A percentile compares a stretch with the other conserved stretches of the same genome.
phyloP scores from a whole-genome alignment of 306 rosid genomes.

The Amphicarpaea edgeworthii region DNA sequence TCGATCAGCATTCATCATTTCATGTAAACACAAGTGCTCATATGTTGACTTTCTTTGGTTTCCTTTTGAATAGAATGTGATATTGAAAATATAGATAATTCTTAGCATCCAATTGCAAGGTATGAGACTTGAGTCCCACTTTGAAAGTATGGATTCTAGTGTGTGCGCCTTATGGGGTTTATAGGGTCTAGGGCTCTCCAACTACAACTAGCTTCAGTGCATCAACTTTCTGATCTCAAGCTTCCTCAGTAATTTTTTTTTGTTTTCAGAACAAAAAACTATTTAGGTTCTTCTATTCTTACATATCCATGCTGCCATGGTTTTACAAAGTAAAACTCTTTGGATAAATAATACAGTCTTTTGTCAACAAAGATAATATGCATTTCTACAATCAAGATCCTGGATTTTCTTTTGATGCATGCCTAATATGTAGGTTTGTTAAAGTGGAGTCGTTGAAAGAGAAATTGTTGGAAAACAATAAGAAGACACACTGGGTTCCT shows the following conservation, averaged over 20 bases:
- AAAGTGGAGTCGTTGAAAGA: slow-evolving; percentile 86
- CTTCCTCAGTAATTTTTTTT: neutral
- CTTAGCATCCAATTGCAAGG: neutral
- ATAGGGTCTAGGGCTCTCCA: neutral
- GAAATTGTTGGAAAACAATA: slow-evolving; percentile 83
- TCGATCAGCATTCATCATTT: neutral
- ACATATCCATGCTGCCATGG: slow-evolving; percentile 4
- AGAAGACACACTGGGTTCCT: slow-evolving; percentile 94
- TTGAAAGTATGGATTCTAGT: neutral
- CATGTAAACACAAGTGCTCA: neutral
- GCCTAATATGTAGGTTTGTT: slow-evolving; percentile 70
- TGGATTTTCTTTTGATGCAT: slow-evolving; percentile 20
- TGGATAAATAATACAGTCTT: slow-evolving; percentile 7
- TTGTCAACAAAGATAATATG: slow-evolving; percentile 20
- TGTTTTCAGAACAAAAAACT: neutral
- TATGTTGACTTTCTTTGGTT: slow-evolving; percentile 8
- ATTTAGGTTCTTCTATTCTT: slow-evolving; percentile 14
- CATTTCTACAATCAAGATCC: slow-evolving; percentile 15
- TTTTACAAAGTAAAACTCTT: slow-evolving; percentile 17
- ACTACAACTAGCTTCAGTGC: neutral
- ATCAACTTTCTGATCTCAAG: neutral
- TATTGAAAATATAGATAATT: neutral
- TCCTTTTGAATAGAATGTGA: neutral
- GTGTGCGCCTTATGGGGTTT: neutral
- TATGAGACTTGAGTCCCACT: slow-evolving; percentile 1